Evolutionary conservation across 192 early-diverging fungal species (phyloP).

Genomic region (Backusella psychrophila): DNA sequence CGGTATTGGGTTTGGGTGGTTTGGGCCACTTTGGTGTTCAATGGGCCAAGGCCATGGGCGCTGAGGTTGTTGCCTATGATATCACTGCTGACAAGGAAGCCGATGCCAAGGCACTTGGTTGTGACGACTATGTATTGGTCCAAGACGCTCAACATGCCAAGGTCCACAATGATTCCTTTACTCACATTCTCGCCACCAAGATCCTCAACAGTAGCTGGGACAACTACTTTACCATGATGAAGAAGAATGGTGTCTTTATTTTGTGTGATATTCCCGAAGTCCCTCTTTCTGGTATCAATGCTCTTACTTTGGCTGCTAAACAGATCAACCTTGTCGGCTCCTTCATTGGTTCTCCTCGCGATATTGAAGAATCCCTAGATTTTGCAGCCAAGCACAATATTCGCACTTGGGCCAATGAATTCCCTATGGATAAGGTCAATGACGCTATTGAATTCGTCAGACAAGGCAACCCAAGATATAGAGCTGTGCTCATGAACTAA

Average conservation of each 20-base stretch:
- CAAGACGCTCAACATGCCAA: background rate
- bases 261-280: conserved; percentile 17
- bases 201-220: background rate
- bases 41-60: conserved; percentile 50
- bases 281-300: conserved; percentile 41
- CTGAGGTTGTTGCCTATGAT: conserved; percentile 51
- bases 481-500: conserved; percentile 66
- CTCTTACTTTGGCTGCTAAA: conserved; percentile 37
- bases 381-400: conserved; percentile 64
- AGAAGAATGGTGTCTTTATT: conserved; percentile 7
- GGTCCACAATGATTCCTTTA: background rate
- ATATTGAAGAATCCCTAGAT: conserved; percentile 61
- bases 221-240: background rate
- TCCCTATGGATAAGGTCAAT: conserved; percentile 59
- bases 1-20: conserved; percentile 62
- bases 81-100: conserved; percentile 47
- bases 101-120: conserved; percentile 53
- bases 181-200: conserved; percentile 2
- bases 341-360: conserved; percentile 58
- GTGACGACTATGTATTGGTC: conserved; percentile 40
- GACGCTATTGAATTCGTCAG: conserved; percentile 61
- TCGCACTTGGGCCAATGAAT: conserved; percentile 58
- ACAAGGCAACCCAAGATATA: conserved; percentile 61
- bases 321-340: conserved; percentile 60
- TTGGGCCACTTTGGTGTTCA: conserved; percentile 62